phyloP scores from a whole-genome alignment of 148 eudicot species.

The Euryodendron excelsum region DNA sequence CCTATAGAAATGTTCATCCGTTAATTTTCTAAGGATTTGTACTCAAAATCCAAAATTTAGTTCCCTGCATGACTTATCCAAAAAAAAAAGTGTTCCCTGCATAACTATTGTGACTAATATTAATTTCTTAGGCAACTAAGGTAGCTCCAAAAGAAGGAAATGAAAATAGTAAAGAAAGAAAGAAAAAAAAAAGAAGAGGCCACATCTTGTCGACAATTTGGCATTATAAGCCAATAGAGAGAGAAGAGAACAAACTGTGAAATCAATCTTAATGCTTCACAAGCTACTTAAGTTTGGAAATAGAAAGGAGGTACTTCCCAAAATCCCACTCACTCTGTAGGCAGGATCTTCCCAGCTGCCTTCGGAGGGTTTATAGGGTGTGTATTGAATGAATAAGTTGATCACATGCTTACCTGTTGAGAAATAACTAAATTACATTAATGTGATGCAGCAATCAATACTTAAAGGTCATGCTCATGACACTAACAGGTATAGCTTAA shows the following conservation, averaged over 20 bases:
- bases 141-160: not conserved
- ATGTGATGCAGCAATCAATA: not conserved
- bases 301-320: not conserved
- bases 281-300: not conserved
- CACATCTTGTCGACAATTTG: not conserved
- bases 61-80: no score
- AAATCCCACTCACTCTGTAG: conserved; percentile 63
- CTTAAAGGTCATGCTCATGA: not conserved
- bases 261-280: conserved; percentile 8
- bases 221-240: not conserved
- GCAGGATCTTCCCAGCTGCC: conserved; percentile 90
- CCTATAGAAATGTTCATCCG: conserved; percentile 36
- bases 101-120: not conserved
- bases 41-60: not conserved
- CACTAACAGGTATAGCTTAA: not conserved
- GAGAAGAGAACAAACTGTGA: not conserved
- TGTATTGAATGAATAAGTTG: conserved; percentile 82
- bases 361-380: conserved; percentile 83
- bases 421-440: not conserved
- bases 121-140: not conserved
- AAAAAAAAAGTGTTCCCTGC: not conserved
- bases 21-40: not conserved
- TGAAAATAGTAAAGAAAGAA: not conserved
- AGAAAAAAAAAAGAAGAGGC: not conserved
- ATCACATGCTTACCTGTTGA: conserved; percentile 80